Evolutionary conservation across 148 eudicot genomes (phyloP), one percentile per base, ranked within the genome.

Genomic region (Arbutus unedo): DNA sequence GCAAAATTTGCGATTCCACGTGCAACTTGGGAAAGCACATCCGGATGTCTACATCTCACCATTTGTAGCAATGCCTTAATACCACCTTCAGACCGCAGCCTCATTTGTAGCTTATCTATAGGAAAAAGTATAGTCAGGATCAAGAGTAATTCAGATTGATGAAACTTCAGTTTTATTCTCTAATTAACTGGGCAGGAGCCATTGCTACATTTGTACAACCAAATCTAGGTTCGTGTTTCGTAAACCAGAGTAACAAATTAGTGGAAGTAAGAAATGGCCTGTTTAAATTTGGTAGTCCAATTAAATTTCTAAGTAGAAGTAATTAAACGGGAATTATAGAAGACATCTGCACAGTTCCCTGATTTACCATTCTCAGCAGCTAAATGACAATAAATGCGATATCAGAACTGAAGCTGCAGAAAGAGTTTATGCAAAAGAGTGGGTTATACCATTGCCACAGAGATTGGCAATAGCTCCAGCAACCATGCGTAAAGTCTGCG

Each of bases 391-490:
- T 54, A 43, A 56, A 74, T 41, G 47, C 7, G 71, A n/a, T 13
- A 62, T 18, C 48, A 75, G 49, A 9, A 19, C 14, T 48, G 25
- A 72, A 64, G 25, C 9, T 18, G 81, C 31, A 43, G 38, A 72
- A 23, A 68, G 56, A 50, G 79, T 23, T 79, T 23, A 48, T 18
- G 77, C 41, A 21, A 74, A 51, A 64, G 25, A 7, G 6, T 41
- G 41, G 13, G 44, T 11, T 51, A 82, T 97, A 97, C 99, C 99
- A 84, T 97, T 94, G 68, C 99, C 99, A 84, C 99, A 97, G 66
- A 97, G 87, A 87, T 97, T 97, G 55, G 99, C 99, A 81, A 97
- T 91, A 60, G 99, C 99, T 85, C 99, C 99, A 80, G 99, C 99
- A 44, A 97, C 97, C 99, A 97, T 97, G 85, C 99, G 97, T 76